Evolutionary conservation across 2,329 filamentous ascomycete species (phyloP), one percentile per base, ranked within the genome.

Genomic region (Nothophoma quercina): DNA sequence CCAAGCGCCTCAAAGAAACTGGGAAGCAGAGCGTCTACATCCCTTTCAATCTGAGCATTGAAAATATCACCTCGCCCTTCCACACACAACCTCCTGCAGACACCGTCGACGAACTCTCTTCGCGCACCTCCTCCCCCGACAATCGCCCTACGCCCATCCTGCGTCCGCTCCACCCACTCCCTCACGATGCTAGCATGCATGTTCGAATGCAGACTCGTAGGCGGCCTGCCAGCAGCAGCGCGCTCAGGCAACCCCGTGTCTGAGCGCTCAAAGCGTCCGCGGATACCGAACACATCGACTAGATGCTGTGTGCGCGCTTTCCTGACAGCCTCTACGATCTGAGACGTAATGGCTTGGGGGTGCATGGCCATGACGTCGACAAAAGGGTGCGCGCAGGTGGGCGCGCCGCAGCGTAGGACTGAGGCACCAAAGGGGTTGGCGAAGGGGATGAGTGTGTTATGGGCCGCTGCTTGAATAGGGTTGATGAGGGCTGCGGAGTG

Each of bases 221-320:
- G 70, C 7, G 67, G 55, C 2, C 38, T 45, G 0, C 66, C 65
- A 0, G 36, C 42, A 4, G 38, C 29, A 1, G 60, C 56, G 4
- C 55, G 56, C 28, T 67, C 63, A 0, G 71, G 70, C 9, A 74
- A 52, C 1, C 71, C 71, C 3, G 69, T 72, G 15, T 44, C 29
- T 1, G 55, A 60, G 4, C 26, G 44, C 15, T 62, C 59, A 34
- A 69, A 71, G 33, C 56, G 56, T 3, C 44, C 53, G 10, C 40
- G 41, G 25, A 67, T 51, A 9, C 63, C 59, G 25, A 62, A 70
- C 13, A 62, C 55, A 1, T 52, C 34, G 1, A 60, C 55, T 15
- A 70, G 51, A 44, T 71, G 64, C 35, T 62, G 39, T 5, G 62
- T 56, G 33, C 67, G 61, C 2, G 57, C 59, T 5, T 39, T n/a